Base-by-base conservation (phyloP, 768 basidiomycete species). In the Pleurotus citrinopileatus region DNA sequence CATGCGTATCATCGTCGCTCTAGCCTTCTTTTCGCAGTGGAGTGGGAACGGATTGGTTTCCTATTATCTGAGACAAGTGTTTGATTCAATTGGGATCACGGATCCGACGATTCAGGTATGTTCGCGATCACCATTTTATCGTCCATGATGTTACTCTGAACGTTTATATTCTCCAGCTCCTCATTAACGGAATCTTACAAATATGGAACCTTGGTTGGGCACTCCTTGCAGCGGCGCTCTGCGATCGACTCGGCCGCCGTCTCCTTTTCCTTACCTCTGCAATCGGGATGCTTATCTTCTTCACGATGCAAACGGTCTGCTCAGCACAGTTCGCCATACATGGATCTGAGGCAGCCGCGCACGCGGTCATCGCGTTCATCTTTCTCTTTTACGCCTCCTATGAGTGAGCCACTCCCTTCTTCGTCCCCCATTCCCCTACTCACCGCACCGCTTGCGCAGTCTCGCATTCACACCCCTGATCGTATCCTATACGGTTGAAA, bases 11-110 rank as follows among this genome's bases (percentile, higher is more conserved):
- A 87, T 91, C 67, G 64, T 88, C 57, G 86, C 85, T 43, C 72
- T 91, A 52, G 88, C 87, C 45, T 87, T 87, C 78, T 90, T 91
- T 78, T 89, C 88, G 2, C 87, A 89, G 61, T 91, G 88, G 89
- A 89, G 86, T 8, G 89, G 87, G 12, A 91, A 91, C 61, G 89
- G 89, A 62, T 84, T 92, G 51, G 85, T 89, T 44, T 89, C 87
- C 5, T 91, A 86, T 75, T 92, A 92, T 73, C 81, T 92, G 63
- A 85, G 75, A 70, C 75, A 80, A 66, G 84, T 92, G 51, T 83
- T 93, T 66, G 67, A 76, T 56, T 73, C 79, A 53, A 84, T 89
- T 54, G 86, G 86, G 53, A 83, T 89, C 63, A 82, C 79, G 10
- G 70, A 80, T 60, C 65, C 77, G 5, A 76, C 78, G 50, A 81